Conservation (phyloP, 257 asterid genomes). For the Sherardia arvensis region DNA sequence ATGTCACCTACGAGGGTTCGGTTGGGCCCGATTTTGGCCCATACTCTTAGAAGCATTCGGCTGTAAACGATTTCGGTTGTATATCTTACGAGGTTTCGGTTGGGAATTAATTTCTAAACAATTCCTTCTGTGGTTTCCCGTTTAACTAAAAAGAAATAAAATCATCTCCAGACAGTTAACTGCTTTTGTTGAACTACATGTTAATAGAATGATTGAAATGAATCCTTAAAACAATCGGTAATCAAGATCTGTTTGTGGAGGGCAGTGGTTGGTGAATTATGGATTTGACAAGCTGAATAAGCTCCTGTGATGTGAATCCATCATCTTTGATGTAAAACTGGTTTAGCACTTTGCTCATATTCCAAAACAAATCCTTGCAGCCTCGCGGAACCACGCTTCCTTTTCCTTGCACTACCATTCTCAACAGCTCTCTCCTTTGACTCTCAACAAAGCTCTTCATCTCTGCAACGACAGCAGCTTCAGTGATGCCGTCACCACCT, state of each 20-base stretch:
- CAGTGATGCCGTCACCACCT: slow-evolving; percentile 29
- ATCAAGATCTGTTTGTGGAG: neutral
- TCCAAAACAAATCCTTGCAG: slow-evolving; percentile 83
- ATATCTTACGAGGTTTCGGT: too few relatives aligned
- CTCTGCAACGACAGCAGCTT: slow-evolving; percentile 38
- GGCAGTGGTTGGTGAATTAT: slow-evolving; percentile 47
- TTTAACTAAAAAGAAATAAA: too few relatives aligned
- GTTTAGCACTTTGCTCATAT: slow-evolving; percentile 54
- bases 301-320: slow-evolving; percentile 54
- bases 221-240: too few relatives aligned
- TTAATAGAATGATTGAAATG: too few relatives aligned
- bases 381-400: slow-evolving; percentile 49
- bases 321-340: slow-evolving; percentile 59
- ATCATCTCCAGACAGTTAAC: too few relatives aligned
- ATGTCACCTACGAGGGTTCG: too few relatives aligned
- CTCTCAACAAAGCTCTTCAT: slow-evolving; percentile 32
- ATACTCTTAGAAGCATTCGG: too few relatives aligned
- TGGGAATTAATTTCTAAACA: too few relatives aligned
- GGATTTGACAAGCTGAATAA: slow-evolving; percentile 39
- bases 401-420: slow-evolving; percentile 44
- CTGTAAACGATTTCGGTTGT: too few relatives aligned
- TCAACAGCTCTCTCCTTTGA: slow-evolving; percentile 50
- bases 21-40: too few relatives aligned
- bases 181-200: too few relatives aligned
- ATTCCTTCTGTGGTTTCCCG: too few relatives aligned